Base-by-base conservation (phyloP, 495 filamentous ascomycete species). In the Penicillium turbatum region DNA sequence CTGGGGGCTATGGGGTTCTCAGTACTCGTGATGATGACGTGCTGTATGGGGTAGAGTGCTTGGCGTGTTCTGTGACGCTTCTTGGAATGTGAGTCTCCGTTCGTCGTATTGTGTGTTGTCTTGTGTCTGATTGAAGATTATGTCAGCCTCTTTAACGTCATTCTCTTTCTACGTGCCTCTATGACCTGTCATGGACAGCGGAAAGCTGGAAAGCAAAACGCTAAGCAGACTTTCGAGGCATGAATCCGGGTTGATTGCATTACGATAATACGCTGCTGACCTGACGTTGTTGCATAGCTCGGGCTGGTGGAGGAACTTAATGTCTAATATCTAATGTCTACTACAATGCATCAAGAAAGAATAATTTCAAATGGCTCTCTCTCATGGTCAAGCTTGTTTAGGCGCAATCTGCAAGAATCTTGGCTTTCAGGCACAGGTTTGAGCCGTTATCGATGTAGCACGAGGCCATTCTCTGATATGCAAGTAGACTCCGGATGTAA, bases 11-110 rank as follows among this genome's bases (percentile, higher is more conserved):
- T 45, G 43, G 6, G 15, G 16, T 26, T 24, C 32, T 9, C 36
- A 17, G 30, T n/a, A 31, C 10, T 4, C 27, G 13, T n/a, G 31
- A 47, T 32, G 26, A 1, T 11, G 38, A 49, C 5, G 17, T 2
- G n/a, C 16, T 58, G 2, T 59, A 59, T 24, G 55, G 55, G 4
- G 52, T 48, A 2, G 55, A 62, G 36, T 54, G 48, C 35, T 53
- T 62, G 19, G 59, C 41, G 8, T 51, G 40, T 11, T 45, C 55
- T 9, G 39, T 59, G 42, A 55, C 59, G 34, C 48, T 62, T 21
- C 27, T 62, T 30, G 59, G 51, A 34, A 9, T 59, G 60, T 62
- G 27, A 47, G 48, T 53, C 6, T 26, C 29, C 2, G 12, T 30
- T 39, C 38, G 1, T 39, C 38, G 1, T 17, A 21, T 12, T 24